Conservation (phyloP, 495 filamentous ascomycete genomes). For the Arthonia radiata region DNA sequence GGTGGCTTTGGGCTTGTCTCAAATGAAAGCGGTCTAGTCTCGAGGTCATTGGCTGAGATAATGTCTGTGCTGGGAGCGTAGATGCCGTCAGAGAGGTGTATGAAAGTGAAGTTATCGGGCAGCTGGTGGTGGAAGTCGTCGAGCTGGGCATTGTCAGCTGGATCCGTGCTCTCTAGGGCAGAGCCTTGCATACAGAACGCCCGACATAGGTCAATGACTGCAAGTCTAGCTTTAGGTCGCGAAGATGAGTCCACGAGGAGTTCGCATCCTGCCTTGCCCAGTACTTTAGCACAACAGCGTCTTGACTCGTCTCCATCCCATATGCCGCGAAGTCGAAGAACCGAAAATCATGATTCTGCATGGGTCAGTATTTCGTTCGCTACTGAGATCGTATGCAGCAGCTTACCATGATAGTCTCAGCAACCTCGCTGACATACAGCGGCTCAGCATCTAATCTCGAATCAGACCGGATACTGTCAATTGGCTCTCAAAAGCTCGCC, state of each 20-base stretch:
- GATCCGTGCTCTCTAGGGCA: neutral
- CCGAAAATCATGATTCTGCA: slow-evolving; percentile 62
- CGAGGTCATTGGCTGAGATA: neutral
- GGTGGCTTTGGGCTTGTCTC: neutral
- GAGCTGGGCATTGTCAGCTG: slow-evolving; percentile 14
- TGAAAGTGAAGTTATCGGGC: slow-evolving; percentile 62
- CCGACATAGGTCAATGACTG: slow-evolving; percentile 59
- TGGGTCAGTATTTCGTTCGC: no score
- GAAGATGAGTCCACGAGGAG: slow-evolving; percentile 56
- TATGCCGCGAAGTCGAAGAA: slow-evolving; percentile 57
- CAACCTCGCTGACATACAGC: slow-evolving; percentile 72
- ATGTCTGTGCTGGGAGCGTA: slow-evolving; percentile 46
- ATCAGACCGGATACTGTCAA: neutral
- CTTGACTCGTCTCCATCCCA: slow-evolving; percentile 40
- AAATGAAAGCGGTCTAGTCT: neutral
- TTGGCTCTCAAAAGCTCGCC: no score
- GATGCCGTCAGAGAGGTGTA: slow-evolving; percentile 70
- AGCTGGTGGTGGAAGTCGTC: slow-evolving; percentile 54
- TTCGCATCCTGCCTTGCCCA: slow-evolving; percentile 43
- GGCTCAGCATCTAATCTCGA: slow-evolving; percentile 26
- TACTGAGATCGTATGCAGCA: neutral
- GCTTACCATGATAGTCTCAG: slow-evolving; percentile 41
- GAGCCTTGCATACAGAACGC: slow-evolving; percentile 21
- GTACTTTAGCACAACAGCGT: slow-evolving; percentile 40
- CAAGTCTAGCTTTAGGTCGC: slow-evolving; percentile 40